Conservation (phyloP, 169 alveolate species). For the Sarcocystis neurona region DNA sequence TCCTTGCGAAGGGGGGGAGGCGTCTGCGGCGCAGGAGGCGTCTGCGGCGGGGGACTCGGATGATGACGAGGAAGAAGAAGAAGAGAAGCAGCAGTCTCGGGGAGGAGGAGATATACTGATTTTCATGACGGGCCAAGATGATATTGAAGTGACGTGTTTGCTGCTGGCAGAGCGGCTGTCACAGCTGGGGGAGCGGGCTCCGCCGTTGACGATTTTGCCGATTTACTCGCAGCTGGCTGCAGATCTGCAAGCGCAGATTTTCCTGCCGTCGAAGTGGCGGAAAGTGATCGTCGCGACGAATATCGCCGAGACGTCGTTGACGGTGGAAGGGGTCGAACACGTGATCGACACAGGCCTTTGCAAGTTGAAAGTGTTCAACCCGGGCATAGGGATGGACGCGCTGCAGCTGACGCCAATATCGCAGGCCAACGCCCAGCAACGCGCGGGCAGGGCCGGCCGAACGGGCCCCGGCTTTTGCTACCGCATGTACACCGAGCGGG, state of each 20-base stretch:
- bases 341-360: conserved; percentile 99
- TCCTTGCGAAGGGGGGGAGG: too few species aligned
- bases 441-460: conserved; percentile 99
- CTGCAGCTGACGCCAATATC: conserved; percentile 98
- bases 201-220: conserved; percentile 88
- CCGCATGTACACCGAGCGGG: conserved; percentile 97
- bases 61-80: not conserved
- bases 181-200: conserved; percentile 73
- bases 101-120: conserved; percentile 94
- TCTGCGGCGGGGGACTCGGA: not conserved
- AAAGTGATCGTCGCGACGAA: conserved; percentile 98
- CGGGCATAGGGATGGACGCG: conserved; percentile 99
- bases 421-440: conserved; percentile 99
- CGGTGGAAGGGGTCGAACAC: conserved; percentile 98
- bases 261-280: conserved; percentile 85
- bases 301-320: conserved; percentile 99
- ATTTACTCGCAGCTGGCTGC: conserved; percentile 98
- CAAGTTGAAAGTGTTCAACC: conserved; percentile 98
- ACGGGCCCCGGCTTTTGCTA: conserved; percentile 99
- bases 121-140: conserved; percentile 99
- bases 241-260: conserved; percentile 95
- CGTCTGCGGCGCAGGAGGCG: not conserved
- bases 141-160: conserved; percentile 97
- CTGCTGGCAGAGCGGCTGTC: conserved; percentile 90
- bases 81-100: conserved; percentile 69